These are phyloP conservation scores for Aphanocladium album DNA, from an alignment of 2,329 filamentous ascomycete genomes.

Conservation along the genomic window DNA sequence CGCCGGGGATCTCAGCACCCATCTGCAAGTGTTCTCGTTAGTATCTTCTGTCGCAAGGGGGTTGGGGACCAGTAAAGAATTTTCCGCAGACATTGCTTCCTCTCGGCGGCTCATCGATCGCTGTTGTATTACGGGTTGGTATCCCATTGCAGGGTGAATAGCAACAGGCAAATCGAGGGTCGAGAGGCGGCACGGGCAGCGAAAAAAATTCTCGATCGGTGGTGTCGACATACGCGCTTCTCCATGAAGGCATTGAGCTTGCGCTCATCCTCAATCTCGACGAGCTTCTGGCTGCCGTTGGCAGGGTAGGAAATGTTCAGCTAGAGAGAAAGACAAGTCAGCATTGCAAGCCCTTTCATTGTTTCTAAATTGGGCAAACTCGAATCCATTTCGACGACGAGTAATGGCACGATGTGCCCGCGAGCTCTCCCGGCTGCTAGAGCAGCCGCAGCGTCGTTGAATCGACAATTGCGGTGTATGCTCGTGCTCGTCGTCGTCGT, in stretches of 20 bases:
- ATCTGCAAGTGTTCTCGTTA: conserved; percentile 50
- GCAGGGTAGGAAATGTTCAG: conserved; percentile 80
- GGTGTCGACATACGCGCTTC: conserved; percentile 67
- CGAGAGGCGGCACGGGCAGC: conserved; percentile 2
- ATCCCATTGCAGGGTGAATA: neutral
- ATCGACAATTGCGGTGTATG: neutral
- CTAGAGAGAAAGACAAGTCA: conserved; percentile 33
- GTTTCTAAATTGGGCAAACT: neutral
- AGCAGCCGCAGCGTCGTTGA: neutral
- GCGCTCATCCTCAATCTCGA: conserved; percentile 99
- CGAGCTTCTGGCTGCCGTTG: conserved; percentile 99
- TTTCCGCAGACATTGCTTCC: too few relatives aligned
- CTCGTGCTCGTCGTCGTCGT: neutral
- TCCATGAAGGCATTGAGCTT: conserved; percentile 99
- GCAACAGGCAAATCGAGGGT: neutral
- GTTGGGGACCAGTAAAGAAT: neutral
- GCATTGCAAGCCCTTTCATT: conserved; percentile 19
- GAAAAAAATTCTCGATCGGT: conserved; percentile 4
- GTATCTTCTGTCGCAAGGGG: conserved; percentile 17
- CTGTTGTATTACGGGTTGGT: neutral
- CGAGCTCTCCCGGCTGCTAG: neutral
- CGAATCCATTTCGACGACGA: neutral
- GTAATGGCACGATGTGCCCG: neutral
- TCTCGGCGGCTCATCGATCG: neutral
- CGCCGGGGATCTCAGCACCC: conserved; percentile 87